phyloP scores from a whole-genome alignment of 768 basidiomycete species.

The Omphalotus guepiniiformis region DNA sequence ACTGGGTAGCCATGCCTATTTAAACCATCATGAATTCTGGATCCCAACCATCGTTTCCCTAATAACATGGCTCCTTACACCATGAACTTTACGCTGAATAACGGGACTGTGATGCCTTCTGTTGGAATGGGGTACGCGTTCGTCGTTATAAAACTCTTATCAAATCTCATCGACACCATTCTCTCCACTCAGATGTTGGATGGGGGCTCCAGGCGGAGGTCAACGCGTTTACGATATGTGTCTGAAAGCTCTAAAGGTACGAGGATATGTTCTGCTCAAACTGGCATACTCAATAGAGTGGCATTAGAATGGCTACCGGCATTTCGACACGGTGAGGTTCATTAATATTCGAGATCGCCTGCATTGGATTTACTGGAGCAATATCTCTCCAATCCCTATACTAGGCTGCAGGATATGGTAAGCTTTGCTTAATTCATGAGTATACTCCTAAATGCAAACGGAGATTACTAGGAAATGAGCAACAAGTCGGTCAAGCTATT shows the following conservation, averaged over 20 bases:
- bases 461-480: slow-evolving; percentile 35
- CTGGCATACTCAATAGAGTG: not conserved
- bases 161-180: slow-evolving; percentile 15
- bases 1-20: no score
- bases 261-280: not conserved
- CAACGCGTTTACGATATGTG: slow-evolving; percentile 38
- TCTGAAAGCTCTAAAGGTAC: slow-evolving; percentile 29
- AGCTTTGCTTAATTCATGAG: not conserved
- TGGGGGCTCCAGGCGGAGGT: slow-evolving; percentile 31
- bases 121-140: slow-evolving; percentile 17
- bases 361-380: not conserved
- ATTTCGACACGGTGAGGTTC: slow-evolving; percentile 11
- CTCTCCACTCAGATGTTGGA: slow-evolving; percentile 33
- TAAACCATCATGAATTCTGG: no score
- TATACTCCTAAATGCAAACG: not conserved
- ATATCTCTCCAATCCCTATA: not conserved
- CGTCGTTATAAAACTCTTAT: slow-evolving; percentile 17
- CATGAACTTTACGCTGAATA: slow-evolving; percentile 14
- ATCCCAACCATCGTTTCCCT: not conserved
- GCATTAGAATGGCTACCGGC: slow-evolving; percentile 8
- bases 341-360: no score
- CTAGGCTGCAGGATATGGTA: slow-evolving; percentile 8
- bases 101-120: slow-evolving; percentile 19
- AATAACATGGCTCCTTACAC: slow-evolving; percentile 11
- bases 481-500: slow-evolving; percentile 41